Percentiles rank a stretch among this genome's conserved stretches.
Conservation (phyloP, 1,284 basidiomycete genomes). For the Earliella scabrosa region DNA sequence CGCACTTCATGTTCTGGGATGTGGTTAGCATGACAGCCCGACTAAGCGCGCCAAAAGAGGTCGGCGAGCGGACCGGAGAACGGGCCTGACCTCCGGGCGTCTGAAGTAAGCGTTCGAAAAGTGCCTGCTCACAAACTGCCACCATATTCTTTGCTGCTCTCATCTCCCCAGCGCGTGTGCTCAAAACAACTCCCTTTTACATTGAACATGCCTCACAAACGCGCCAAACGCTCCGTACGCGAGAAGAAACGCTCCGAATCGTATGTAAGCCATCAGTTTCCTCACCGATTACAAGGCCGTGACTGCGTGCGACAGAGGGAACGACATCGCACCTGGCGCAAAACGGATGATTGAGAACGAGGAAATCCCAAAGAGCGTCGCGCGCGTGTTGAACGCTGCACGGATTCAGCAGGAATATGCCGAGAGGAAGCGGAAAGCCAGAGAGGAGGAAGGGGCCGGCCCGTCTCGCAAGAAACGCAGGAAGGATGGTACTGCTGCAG, state of each 20-base stretch:
- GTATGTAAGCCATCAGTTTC: slow-evolving; percentile 37
- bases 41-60: no score
- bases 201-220: slow-evolving; percentile 79
- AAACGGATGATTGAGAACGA: slow-evolving; percentile 42
- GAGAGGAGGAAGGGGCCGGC: slow-evolving; percentile 34
- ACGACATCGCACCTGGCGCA: slow-evolving; percentile 34
- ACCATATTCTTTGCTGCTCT: no score
- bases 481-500: slow-evolving; percentile 14
- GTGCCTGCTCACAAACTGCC: no score
- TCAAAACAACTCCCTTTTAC: no score
- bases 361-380: slow-evolving; percentile 66
- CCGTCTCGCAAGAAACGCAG: slow-evolving; percentile 44
- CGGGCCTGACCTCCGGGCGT: no score
- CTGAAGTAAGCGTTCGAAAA: no score
- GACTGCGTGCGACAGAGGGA: slow-evolving; percentile 42
- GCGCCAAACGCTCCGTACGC: slow-evolving; percentile 54
- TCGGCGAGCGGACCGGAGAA: no score
- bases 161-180: no score
- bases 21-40: no score
- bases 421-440: slow-evolving; percentile 51
- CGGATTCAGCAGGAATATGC: slow-evolving; percentile 58
- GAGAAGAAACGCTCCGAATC: slow-evolving; percentile 43
- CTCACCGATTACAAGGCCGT: background rate
- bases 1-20: no score
- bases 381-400: slow-evolving; percentile 65